Evolutionary conservation across 106 monocot genomes (phyloP).

Genomic region (Chionographis japonica): DNA sequence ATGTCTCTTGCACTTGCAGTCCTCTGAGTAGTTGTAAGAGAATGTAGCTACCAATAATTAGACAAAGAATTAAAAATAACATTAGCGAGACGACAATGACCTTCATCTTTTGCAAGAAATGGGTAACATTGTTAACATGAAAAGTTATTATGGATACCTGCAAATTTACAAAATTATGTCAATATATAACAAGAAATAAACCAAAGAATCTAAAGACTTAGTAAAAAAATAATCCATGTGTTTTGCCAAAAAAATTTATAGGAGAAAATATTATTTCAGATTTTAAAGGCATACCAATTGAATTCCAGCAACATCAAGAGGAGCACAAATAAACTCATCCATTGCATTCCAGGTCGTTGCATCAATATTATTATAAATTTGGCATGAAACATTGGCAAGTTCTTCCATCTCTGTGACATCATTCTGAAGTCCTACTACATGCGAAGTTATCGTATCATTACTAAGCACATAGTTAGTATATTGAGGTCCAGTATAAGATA

Average conservation of each 20-base stretch:
- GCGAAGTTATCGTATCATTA: background rate
- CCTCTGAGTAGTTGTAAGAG: slow-evolving; percentile 16
- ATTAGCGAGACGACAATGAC: slow-evolving; percentile 6
- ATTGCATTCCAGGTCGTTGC: background rate
- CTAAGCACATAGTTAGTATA: background rate
- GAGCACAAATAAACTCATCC: background rate
- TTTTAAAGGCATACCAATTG: slow-evolving; percentile 10
- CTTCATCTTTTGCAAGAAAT: slow-evolving; percentile 14
- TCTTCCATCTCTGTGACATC: background rate
- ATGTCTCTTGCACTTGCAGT: slow-evolving; percentile 16
- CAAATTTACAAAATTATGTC: slow-evolving; percentile 4
- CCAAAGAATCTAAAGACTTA: background rate
- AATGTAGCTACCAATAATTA: slow-evolving; percentile 15
- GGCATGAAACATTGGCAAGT: slow-evolving; percentile 11
- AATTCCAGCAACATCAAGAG: slow-evolving; percentile 12
- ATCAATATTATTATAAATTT: background rate
- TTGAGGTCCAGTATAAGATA: background rate
- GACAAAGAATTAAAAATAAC: slow-evolving; percentile 18
- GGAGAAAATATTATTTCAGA: background rate
- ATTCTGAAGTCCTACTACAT: background rate
- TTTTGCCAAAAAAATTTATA: background rate
- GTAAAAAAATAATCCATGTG: background rate
- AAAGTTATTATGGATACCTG: slow-evolving; percentile 24
- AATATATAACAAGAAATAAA: background rate
- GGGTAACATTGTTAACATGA: background rate